Evolutionary conservation across 75 land plant species (phyloP), one percentile per base, ranked within the genome.

Genomic region (Pinus albicaulis): DNA sequence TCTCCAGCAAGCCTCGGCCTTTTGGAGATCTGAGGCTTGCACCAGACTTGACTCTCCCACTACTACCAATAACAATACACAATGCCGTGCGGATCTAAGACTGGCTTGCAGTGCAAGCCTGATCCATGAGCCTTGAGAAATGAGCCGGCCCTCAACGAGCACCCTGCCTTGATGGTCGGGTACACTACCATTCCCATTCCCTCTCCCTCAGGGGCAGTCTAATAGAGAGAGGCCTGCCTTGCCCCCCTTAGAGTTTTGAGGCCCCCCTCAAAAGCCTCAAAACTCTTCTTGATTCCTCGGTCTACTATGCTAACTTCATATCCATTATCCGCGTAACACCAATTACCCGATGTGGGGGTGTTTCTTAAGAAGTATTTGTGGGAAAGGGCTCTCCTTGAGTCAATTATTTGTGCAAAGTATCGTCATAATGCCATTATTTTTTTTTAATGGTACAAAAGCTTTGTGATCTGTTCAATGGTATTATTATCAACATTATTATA

Each of bases 51-150:
- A n/a, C 11, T 36, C 71, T n/a, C 3, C 34, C 8, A n/a, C 52
- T 38, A 41, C 36, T n/a, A 68, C 48, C 52, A 41, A 68, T 68
- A 68, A 38, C 41, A 68, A 68, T 68, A 68, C 48, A 17, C 12
- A 68, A n/a, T 7, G 10, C 71, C 31, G n/a, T 68, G 52, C 41
- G 71, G 52, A 68, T 68, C 71, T 22, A 68, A 19, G 52, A 68
- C 48, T 68, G 41, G 71, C 71, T 68, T 68, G 71, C 20, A 38
- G 36, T 20, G 71, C 71, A 68, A 68, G 71, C 7, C 71, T 68
- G 52, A 36, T 31, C 68, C 68, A 14, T 25, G 44, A 31, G 48
- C 69, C 71, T 68, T 36, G 71, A 68, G 52, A 68, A 68, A 20
- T n/a, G 71, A 68, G 44, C 71, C 48, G 2, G 12, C 48, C 44